A percentile compares a stretch with the other conserved stretches of the same genome.
Conservation (phyloP, 2,329 filamentous ascomycete species). For the Aspergillus persii region DNA sequence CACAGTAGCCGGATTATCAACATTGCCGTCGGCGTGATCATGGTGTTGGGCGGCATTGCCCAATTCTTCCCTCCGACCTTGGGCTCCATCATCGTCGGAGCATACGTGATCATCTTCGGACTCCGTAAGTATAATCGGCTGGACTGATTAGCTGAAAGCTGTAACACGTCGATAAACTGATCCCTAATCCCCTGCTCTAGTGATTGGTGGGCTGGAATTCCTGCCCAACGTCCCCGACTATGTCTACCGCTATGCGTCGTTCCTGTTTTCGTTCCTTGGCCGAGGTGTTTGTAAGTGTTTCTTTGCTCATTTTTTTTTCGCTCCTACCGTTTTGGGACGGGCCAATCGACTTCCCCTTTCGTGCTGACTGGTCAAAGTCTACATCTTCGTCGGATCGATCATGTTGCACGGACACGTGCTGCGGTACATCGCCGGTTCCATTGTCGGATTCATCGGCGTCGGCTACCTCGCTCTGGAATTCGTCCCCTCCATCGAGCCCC, state of each 20-base stretch:
- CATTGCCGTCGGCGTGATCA: conserved; percentile 79
- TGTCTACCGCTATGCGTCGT: conserved; percentile 88
- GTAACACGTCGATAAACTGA: conserved; percentile 18
- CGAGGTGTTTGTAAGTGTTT: conserved; percentile 80
- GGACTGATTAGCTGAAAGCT: background rate
- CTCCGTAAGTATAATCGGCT: conserved; percentile 57
- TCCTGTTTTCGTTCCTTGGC: conserved; percentile 96
- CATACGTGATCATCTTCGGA: conserved; percentile 90
- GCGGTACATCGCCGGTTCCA: conserved; percentile 71
- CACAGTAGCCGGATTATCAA: conserved; percentile 81
- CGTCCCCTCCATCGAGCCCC: conserved; percentile 74
- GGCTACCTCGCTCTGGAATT: conserved; percentile 75
- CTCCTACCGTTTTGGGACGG: background rate
- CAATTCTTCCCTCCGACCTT: conserved; percentile 45
- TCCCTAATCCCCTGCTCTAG: conserved; percentile 37
- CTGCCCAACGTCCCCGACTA: conserved; percentile 80
- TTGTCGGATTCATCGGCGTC: conserved; percentile 76
- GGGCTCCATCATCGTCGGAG: conserved; percentile 72
- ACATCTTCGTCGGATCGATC: conserved; percentile 90
- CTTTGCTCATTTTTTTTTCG: background rate
- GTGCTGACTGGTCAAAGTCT: conserved; percentile 60
- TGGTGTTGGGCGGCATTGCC: conserved; percentile 74
- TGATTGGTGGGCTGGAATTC: conserved; percentile 78
- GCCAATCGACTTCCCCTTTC: background rate
- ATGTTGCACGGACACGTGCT: conserved; percentile 67